phyloP scores from a whole-genome alignment of 331 rosid genomes.

The Rhamnella rubrinervis region DNA sequence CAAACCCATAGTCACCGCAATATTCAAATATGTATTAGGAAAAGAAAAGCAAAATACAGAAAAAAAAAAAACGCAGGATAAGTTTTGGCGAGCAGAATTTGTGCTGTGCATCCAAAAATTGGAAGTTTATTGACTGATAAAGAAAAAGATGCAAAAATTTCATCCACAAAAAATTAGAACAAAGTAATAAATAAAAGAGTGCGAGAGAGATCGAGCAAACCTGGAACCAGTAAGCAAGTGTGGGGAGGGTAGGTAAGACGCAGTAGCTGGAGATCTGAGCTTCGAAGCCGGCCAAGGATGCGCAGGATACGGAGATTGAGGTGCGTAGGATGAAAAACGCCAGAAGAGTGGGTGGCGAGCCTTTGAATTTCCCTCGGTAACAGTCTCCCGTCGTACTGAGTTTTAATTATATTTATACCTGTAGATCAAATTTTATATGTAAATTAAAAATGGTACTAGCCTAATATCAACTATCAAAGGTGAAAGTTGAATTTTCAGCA shows the following conservation, averaged over 20 bases:
- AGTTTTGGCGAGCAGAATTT: neutral
- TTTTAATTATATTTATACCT: neutral
- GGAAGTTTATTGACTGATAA: too few relatives aligned
- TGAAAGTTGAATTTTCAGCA: too few relatives aligned
- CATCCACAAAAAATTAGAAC: too few relatives aligned
- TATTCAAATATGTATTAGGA: neutral
- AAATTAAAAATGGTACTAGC: too few relatives aligned
- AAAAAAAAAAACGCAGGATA: conserved; percentile 25
- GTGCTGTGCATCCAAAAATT: too few relatives aligned
- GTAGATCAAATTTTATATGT: too few relatives aligned
- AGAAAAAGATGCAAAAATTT: too few relatives aligned
- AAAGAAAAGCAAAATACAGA: neutral
- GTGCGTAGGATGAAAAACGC: conserved; percentile 44
- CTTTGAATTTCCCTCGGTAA: conserved; percentile 27
- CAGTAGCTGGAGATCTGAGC: conserved; percentile 34
- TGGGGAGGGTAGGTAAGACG: neutral
- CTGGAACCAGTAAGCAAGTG: conserved; percentile 16
- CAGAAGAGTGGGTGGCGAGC: neutral
- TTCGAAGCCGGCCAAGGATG: conserved; percentile 34
- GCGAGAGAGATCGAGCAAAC: neutral
- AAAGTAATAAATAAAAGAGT: too few relatives aligned
- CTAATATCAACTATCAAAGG: too few relatives aligned
- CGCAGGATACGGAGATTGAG: conserved; percentile 34
- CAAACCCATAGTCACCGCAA: neutral
- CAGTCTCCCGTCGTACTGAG: neutral